Evolutionary conservation across 768 basidiomycete genomes (phyloP), one percentile per base, ranked within the genome.

Genomic region (Amanita polypyramis): DNA sequence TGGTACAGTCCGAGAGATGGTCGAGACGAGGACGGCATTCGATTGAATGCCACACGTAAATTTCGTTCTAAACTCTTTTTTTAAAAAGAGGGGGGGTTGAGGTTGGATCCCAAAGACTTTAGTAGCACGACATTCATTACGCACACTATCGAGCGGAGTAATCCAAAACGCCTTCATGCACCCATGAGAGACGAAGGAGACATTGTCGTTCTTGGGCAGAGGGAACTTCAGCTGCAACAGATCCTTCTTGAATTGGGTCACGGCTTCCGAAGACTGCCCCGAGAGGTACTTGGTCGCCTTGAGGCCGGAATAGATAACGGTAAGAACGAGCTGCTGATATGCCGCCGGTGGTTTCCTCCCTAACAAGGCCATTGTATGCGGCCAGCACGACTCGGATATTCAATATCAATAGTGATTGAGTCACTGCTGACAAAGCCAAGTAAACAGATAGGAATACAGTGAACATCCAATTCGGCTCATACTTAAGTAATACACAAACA

Each of bases 131-230:
- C 6, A 0, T 3, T 44, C 10, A 5, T 20, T 21, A 42, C 47
- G 39, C 15, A 49, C 47, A 7, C 45, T 46, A 25, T 34, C 29
- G 10, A 23, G 25, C 9, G 47, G 20, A 17, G 19, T 23, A 15
- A 49, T 42, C 47, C 47, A 49, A 49, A 49, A 29, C 2, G 47
- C 38, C 14, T 20, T n/a, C 38, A 49, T 41, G 32, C 47, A 42
- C 8, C 47, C 47, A 42, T 49, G 33, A 17, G 39, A 38, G 21
- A 49, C 32, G 15, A 49, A 49, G 10, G 2, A 25, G 30, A 49
- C n/a, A 15, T 49, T 49, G 1, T 19, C 17, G 2, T 9, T 1
- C 11, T 42, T 49, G 10, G 47, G 47, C n/a, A n/a, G 15, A 1
- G 47, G 30, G 30, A 32, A 42, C 20, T 35, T 34, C 1, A 49